phyloP scores from a whole-genome alignment of 768 basidiomycete genomes.

The Mycena epipterygia region DNA sequence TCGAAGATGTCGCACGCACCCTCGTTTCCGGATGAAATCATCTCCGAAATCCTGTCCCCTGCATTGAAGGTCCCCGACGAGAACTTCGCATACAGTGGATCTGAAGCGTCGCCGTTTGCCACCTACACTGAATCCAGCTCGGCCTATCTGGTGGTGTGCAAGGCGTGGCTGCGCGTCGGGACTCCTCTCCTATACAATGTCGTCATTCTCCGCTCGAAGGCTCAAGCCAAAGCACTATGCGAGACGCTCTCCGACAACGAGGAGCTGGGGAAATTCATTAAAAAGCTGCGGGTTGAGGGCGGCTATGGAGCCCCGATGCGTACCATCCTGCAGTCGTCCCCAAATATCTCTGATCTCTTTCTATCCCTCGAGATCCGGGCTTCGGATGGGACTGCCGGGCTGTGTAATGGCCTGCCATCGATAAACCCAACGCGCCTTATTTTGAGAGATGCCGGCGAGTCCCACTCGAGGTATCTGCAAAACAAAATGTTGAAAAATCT shows the following conservation, averaged over 20 bases:
- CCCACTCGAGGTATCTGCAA: neutral
- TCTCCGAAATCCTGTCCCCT: slow-evolving; percentile 20
- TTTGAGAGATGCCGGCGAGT: too few relatives aligned
- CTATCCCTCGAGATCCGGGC: neutral
- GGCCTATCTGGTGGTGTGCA: slow-evolving; percentile 38
- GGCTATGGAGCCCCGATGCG: slow-evolving; percentile 27
- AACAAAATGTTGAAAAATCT: neutral
- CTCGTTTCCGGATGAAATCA: slow-evolving; percentile 39
- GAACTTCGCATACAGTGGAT: slow-evolving; percentile 27
- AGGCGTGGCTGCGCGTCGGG: slow-evolving; percentile 41
- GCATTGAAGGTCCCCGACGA: slow-evolving; percentile 32
- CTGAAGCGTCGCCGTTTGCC: slow-evolving; percentile 25
- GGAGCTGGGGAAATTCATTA: slow-evolving; percentile 31
- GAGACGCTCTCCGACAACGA: slow-evolving; percentile 22
- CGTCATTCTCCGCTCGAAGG: slow-evolving; percentile 41
- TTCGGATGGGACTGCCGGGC: neutral
- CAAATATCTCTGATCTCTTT: slow-evolving; percentile 5
- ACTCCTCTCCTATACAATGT: slow-evolving; percentile 43
- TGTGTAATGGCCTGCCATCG: neutral
- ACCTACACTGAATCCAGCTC: slow-evolving; percentile 32
- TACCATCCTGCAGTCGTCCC: neutral
- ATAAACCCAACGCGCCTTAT: neutral
- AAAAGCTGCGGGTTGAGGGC: slow-evolving; percentile 41
- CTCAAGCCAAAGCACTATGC: slow-evolving; percentile 41
- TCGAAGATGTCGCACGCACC: too few relatives aligned